These are phyloP conservation scores for Nelumbo lutea DNA, from an alignment of 164 flowering plant genomes.

Conservation along the genomic window DNA sequence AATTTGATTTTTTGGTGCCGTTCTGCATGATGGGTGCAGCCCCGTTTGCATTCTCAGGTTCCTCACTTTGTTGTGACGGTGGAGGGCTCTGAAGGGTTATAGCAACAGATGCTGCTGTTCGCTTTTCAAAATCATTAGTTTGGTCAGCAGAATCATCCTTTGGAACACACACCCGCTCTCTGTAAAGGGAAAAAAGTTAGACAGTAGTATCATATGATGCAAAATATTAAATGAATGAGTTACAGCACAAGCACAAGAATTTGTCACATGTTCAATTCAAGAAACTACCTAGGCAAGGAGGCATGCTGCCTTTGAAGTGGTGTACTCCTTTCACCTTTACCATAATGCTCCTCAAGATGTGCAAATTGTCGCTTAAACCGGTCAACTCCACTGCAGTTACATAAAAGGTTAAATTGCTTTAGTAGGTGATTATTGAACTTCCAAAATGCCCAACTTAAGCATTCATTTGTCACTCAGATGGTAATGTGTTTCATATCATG, in stretches of 20 bases:
- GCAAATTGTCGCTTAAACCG: conserved; percentile 61
- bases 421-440: background rate
- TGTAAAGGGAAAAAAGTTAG: conserved; percentile 16
- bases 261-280: background rate
- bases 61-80: conserved; percentile 13
- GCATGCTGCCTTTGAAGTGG: conserved; percentile 54
- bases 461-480: too few relatives aligned
- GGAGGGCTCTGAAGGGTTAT: conserved; percentile 41
- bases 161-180: conserved; percentile 68
- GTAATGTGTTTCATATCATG: background rate
- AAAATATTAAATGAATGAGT: background rate
- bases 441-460: too few relatives aligned
- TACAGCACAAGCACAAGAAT: background rate
- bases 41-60: conserved; percentile 18
- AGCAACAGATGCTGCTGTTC: conserved; percentile 29
- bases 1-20: conserved; percentile 25
- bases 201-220: background rate
- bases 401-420: conserved; percentile 3
- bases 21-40: conserved; percentile 17
- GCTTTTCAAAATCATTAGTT: conserved; percentile 25
- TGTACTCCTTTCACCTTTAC: conserved; percentile 35
- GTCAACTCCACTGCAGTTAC: conserved; percentile 55
- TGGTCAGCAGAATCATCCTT: conserved; percentile 39
- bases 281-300: conserved; percentile 60
- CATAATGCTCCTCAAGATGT: conserved; percentile 49